Evolutionary conservation across 169 alveolate species (phyloP).

Genomic region (Perkinsus olseni): DNA sequence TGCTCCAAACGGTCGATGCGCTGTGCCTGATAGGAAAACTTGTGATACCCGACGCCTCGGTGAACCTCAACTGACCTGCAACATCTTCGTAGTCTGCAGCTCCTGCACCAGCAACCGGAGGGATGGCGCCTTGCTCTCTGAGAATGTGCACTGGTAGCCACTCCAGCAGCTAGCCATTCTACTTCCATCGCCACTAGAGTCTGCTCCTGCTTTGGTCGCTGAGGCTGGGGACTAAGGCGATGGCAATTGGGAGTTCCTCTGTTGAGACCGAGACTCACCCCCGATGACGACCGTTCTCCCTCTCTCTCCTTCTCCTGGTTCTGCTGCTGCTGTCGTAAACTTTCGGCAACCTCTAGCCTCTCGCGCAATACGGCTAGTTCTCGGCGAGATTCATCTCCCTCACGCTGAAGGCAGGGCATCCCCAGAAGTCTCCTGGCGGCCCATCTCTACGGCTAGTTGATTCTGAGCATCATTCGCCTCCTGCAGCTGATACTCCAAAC

Average conservation of each 20-base stretch:
- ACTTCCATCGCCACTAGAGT: not conserved
- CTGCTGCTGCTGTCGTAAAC: not conserved
- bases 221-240: not conserved
- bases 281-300: not conserved
- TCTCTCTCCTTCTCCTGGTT: not conserved
- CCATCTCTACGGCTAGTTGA: not conserved
- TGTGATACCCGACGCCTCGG: not conserved
- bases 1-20: not conserved
- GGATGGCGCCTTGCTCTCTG: not conserved
- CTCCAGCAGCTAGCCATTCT: not conserved
- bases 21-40: not conserved
- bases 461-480: not conserved
- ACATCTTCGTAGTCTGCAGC: not conserved
- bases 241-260: too few species aligned
- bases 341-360: not conserved
- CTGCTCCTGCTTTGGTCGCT: not conserved
- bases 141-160: not conserved
- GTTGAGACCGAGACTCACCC: not conserved
- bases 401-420: not conserved
- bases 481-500: not conserved
- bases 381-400: not conserved
- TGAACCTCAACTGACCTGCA: not conserved
- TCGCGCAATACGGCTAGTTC: not conserved
- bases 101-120: not conserved
- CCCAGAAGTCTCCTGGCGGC: not conserved